These are phyloP conservation scores for Epichloe gansuensis DNA, from an alignment of 2,329 filamentous ascomycete genomes.

Conservation along the genomic window DNA sequence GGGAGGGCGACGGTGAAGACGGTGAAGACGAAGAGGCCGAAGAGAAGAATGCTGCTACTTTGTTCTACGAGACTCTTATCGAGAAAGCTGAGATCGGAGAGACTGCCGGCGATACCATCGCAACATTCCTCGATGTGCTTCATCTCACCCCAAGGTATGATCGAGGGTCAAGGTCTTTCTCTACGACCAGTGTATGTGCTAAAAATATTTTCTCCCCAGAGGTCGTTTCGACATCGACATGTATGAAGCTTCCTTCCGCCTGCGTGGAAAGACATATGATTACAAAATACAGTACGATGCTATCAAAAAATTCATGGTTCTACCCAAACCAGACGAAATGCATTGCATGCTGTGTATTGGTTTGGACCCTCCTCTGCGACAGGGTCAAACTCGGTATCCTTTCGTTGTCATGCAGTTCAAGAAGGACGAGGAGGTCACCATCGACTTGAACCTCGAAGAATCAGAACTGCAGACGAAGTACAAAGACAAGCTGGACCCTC, in stretches of 20 bases:
- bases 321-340: constrained; percentile 96
- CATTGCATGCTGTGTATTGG: constrained; percentile 93
- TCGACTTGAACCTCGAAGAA: constrained; percentile 92
- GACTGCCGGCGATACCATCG: constrained; percentile 95
- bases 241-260: constrained; percentile 94
- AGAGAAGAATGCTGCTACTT: constrained; percentile 86
- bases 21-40: constrained; percentile 42
- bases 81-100: constrained; percentile 99
- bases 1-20: constrained; percentile 55
- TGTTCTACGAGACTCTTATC: constrained; percentile 98
- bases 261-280: constrained; percentile 98
- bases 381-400: constrained; percentile 94
- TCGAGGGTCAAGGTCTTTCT: neutral
- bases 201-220: constrained; percentile 34
- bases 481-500: constrained; percentile 73
- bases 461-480: constrained; percentile 74
- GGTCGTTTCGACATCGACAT: constrained; percentile 99
- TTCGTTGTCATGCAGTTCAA: constrained; percentile 99
- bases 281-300: constrained; percentile 99
- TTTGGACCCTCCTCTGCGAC: constrained; percentile 83
- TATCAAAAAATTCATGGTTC: constrained; percentile 97
- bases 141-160: constrained; percentile 82
- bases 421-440: constrained; percentile 89
- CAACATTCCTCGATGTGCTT: constrained; percentile 90
- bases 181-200: neutral